Conservation (phyloP, 2,329 filamentous ascomycete species). For the Didymella pomorum region DNA sequence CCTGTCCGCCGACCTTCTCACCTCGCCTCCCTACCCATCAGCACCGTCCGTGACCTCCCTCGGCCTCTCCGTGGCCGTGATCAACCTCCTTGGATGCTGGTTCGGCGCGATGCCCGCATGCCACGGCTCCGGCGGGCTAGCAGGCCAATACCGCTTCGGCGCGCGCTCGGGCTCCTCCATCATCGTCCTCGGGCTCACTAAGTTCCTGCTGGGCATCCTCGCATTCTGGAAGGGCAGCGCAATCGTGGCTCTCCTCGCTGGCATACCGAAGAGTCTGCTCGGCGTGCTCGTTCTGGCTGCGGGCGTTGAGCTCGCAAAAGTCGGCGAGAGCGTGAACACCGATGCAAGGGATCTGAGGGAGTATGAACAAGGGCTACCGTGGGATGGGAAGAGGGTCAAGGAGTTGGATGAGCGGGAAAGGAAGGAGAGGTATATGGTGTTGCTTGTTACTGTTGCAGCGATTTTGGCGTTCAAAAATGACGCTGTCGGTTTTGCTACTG, state of each 20-base stretch:
- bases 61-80: constrained; percentile 79
- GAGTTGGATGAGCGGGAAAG: constrained; percentile 72
- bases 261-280: constrained; percentile 79
- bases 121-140: constrained; percentile 89
- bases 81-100: constrained; percentile 88
- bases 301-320: constrained; percentile 85
- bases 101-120: constrained; percentile 96
- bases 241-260: constrained; percentile 72
- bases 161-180: constrained; percentile 86
- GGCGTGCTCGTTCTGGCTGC: constrained; percentile 91
- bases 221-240: constrained; percentile 70
- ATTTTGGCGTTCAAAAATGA: constrained; percentile 90
- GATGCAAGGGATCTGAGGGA: constrained; percentile 66
- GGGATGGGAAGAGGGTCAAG: constrained; percentile 57
- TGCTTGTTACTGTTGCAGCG: constrained; percentile 85
- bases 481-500: constrained; percentile 83
- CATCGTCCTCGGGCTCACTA: constrained; percentile 78
- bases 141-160: constrained; percentile 90
- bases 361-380: constrained; percentile 38
- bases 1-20: constrained; percentile 78
- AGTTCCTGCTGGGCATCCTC: constrained; percentile 75
- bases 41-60: constrained; percentile 77
- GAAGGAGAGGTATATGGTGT: constrained; percentile 81
- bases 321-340: constrained; percentile 84
- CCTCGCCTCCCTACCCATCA: constrained; percentile 62